Evolutionary conservation across 1,139 yeast species (phyloP), one percentile per base, ranked within the genome.

Genomic region (Pichia cactophila): DNA sequence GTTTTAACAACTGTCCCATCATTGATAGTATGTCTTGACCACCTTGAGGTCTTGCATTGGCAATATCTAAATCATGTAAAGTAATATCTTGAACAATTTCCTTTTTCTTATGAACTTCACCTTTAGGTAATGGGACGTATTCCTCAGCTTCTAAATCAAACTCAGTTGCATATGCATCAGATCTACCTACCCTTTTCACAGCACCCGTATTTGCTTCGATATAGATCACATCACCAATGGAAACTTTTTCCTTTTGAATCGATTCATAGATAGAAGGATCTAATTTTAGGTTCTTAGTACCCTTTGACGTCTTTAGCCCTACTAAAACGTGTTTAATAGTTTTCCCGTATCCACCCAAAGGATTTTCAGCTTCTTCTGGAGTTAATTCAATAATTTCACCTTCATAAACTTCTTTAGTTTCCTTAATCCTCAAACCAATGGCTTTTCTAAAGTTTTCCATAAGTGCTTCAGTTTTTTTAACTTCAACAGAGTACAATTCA

Each of bases 391-490:
- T 88, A 42, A 92, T 97, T 67, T 92, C 99, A 56, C 99, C 99
- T 69, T 92, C 99, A 62, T 92, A 94, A 14, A 94, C 97, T 66
- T 92, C 99, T 68, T 92, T 94, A 8, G 96, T 89, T 68, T 92
- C 99, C 64, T 90, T 90, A 62, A 92, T 90, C 70, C 98, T 79
- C 55, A 92, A 75, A 2, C 98, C 97, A 65, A 92, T 92, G 16
- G 98, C 96, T 60, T 95, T 80, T 71, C 99, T 80, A 69, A 94
- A 92, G 67, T 92, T 90, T 67, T 92, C 98, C 98, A 92, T 92
- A 59, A 92, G 72, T 0, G 95, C 92, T 61, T 94, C 96, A 0
- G 98, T 94, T 71, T 94, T 94, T 69, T 92, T 92, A 48, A 94
- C 96, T 67, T 92, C 99, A 5, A 96, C 96, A n/a, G 96, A 86